Evolutionary conservation across 139 green algal species (phyloP).

Genomic region (Tetradesmus lagerheimii): DNA sequence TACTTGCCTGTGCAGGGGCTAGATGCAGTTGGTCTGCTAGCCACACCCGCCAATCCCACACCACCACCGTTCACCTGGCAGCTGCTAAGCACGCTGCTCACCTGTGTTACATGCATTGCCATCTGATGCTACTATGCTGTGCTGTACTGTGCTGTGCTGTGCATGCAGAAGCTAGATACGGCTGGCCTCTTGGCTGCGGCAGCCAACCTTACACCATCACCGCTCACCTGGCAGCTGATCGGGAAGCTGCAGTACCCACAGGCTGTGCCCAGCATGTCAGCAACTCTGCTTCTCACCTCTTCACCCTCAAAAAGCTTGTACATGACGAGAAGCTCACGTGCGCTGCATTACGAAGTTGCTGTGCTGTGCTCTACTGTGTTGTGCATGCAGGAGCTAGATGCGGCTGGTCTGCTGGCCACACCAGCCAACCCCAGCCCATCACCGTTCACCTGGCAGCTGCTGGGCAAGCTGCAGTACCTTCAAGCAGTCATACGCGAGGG

Average conservation of each 20-base stretch:
- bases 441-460: constrained; percentile 33
- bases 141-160: no score
- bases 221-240: constrained; percentile 39
- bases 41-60: not conserved
- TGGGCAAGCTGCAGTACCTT: constrained; percentile 46
- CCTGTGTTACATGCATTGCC: no score
- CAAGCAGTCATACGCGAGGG: constrained; percentile 50
- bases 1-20: constrained; percentile 27
- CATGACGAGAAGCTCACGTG: no score
- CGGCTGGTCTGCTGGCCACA: constrained; percentile 19
- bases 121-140: no score
- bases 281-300: no score
- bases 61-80: constrained; percentile 24
- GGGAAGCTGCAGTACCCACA: constrained; percentile 46
- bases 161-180: no score
- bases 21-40: constrained; percentile 9
- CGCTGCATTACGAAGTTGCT: no score
- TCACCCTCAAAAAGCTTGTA: no score
- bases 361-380: no score
- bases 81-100: no score
- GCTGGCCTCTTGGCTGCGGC: constrained; percentile 10
- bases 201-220: not conserved
- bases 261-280: no score
- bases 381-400: constrained; percentile 16
- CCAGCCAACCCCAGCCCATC: not conserved